Percentiles rank a stretch among this genome's conserved stretches.
Evolutionary conservation across 2,329 filamentous ascomycete genomes (phyloP).

Genomic region (Pyrenochaeta sp.): DNA sequence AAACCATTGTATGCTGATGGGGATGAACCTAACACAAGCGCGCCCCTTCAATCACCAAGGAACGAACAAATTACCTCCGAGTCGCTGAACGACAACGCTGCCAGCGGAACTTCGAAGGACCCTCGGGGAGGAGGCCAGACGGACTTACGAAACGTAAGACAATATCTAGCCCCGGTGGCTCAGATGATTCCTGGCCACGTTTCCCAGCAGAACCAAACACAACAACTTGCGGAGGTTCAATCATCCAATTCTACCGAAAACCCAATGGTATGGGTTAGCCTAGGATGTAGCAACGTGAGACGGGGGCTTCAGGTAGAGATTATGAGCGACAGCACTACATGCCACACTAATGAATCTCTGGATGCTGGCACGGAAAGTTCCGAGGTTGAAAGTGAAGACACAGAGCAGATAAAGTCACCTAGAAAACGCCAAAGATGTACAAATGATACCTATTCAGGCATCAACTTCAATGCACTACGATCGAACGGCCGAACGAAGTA

Average conservation of each 20-base stretch:
- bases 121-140: neutral
- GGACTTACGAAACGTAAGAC: neutral
- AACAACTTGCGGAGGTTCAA: neutral
- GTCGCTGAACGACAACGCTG: too few relatives aligned
- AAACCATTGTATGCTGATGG: too few relatives aligned
- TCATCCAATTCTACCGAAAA: neutral
- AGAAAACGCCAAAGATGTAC: neutral
- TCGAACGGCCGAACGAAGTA: neutral
- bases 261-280: too few relatives aligned
- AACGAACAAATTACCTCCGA: neutral
- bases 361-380: neutral
- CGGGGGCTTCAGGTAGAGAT: neutral
- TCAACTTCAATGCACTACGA: neutral
- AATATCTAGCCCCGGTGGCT: neutral
- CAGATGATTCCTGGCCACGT: neutral
- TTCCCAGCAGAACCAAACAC: neutral
- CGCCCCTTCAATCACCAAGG: neutral
- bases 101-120: neutral
- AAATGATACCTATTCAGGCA: neutral
- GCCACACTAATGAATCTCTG: neutral
- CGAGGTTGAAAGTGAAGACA: neutral
- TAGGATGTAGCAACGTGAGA: too few relatives aligned
- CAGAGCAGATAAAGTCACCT: neutral
- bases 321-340: neutral
- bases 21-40: neutral